Conservation (phyloP, 2,329 filamentous ascomycete species). For the Penicillium aurantiogriseum region DNA sequence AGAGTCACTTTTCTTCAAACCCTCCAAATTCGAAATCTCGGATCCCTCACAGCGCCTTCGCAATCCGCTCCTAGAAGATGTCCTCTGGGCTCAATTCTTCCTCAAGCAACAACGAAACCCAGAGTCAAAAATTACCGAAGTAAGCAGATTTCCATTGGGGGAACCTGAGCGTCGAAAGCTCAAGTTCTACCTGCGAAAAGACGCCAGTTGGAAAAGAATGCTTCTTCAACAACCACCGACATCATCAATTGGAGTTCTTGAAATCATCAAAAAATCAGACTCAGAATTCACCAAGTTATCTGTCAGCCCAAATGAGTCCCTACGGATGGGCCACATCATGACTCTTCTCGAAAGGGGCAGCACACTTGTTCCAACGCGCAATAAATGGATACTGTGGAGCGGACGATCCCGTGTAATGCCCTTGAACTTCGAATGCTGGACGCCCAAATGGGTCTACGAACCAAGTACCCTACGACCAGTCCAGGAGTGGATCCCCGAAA, state of each 20-base stretch:
- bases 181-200: constrained; percentile 1
- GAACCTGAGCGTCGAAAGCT: constrained; percentile 2
- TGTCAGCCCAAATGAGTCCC: not conserved
- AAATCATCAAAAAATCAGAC: constrained; percentile 11
- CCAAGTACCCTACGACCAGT: not conserved
- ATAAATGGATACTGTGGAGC: constrained; percentile 11
- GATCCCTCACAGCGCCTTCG: not conserved
- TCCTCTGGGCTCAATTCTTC: constrained; percentile 11
- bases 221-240: constrained; percentile 8
- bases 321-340: constrained; percentile 4
- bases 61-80: constrained; percentile 8
- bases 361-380: constrained; percentile 7
- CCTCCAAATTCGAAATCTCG: not conserved
- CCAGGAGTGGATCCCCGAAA: constrained; percentile 6
- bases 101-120: constrained; percentile 3
- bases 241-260: constrained; percentile 7
- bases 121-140: not conserved
- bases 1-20: constrained; percentile 4
- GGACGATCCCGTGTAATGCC: constrained; percentile 7
- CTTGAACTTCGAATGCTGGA: constrained; percentile 8
- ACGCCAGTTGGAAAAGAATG: constrained; percentile 9
- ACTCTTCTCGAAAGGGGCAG: constrained; percentile 2
- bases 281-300: constrained; percentile 5
- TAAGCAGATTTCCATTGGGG: constrained; percentile 7
- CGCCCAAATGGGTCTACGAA: constrained; percentile 8